phyloP scores from a whole-genome alignment of 768 basidiomycete genomes.

The Strobilomyces confusus region DNA sequence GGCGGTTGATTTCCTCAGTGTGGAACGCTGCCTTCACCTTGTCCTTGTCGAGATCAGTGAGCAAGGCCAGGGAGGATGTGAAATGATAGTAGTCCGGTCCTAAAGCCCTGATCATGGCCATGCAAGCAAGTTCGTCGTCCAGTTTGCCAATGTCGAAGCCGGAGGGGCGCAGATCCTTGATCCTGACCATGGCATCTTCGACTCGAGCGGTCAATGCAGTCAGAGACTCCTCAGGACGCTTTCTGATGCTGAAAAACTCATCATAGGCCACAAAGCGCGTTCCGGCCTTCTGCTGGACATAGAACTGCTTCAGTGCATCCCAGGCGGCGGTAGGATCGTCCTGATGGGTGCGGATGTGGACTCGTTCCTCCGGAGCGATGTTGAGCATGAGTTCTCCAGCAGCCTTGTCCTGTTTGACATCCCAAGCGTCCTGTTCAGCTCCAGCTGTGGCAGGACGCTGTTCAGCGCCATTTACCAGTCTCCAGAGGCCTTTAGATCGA shows the following conservation, averaged over 20 bases:
- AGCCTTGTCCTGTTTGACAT: too few species aligned
- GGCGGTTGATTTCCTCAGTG: slow-evolving; percentile 1
- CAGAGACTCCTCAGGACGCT: background rate
- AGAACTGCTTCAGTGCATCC: background rate
- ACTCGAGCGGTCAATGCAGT: background rate
- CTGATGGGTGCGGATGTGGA: background rate
- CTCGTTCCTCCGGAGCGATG: too few species aligned
- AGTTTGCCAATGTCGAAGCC: background rate
- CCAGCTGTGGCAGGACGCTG: too few species aligned
- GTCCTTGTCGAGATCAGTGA: slow-evolving; percentile 6
- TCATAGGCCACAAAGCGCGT: too few species aligned
- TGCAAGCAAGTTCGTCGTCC: background rate
- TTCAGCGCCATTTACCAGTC: background rate
- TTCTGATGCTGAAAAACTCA: too few species aligned
- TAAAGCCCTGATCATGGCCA: background rate
- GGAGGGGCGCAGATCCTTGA: background rate
- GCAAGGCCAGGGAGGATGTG: slow-evolving; percentile 1
- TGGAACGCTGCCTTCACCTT: slow-evolving; percentile 5
- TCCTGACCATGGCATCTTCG: background rate
- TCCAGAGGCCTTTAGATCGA: background rate
- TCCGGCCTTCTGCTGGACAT: background rate
- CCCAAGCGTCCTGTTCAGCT: too few species aligned
- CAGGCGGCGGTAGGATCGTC: background rate
- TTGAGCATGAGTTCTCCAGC: too few species aligned
- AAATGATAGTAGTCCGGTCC: background rate